These are phyloP conservation scores for Lactarius hengduanensis DNA, from an alignment of 768 basidiomycete species.

Conservation along the genomic window DNA sequence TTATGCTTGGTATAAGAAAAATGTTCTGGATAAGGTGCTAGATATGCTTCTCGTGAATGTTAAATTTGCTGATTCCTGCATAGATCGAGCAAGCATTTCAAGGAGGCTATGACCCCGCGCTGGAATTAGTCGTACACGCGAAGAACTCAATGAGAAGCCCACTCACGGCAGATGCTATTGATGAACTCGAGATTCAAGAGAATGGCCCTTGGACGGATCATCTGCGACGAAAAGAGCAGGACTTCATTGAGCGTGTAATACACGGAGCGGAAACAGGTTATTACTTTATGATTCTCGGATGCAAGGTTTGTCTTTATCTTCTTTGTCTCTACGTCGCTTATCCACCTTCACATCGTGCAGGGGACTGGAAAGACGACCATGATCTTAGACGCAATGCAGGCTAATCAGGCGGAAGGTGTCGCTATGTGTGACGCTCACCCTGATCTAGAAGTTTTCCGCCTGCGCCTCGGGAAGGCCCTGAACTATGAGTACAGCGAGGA, in stretches of 20 bases:
- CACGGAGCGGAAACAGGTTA: conserved; percentile 67
- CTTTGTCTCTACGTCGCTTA: conserved; percentile 13
- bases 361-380: conserved; percentile 83
- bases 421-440: conserved; percentile 83
- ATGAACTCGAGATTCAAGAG: conserved; percentile 37
- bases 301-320: conserved; percentile 51
- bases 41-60: not conserved
- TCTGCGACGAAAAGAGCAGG: conserved; percentile 72
- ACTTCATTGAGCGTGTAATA: conserved; percentile 73
- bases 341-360: conserved; percentile 35
- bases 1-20: conserved; percentile 77
- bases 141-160: conserved; percentile 34
- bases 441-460: conserved; percentile 81
- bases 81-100: conserved; percentile 79
- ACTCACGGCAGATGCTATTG: conserved; percentile 30
- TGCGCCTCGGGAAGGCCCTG: conserved; percentile 81
- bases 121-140: conserved; percentile 61
- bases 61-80: not conserved
- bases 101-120: conserved; percentile 78
- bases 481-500: conserved; percentile 88
- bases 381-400: conserved; percentile 79
- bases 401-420: conserved; percentile 67
- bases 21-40: conserved; percentile 72
- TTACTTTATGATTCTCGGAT: conserved; percentile 75
- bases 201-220: conserved; percentile 55